Evolutionary conservation across 1,284 basidiomycete species (phyloP), one percentile per base, ranked within the genome.

Genomic region (Waitea zeae): DNA sequence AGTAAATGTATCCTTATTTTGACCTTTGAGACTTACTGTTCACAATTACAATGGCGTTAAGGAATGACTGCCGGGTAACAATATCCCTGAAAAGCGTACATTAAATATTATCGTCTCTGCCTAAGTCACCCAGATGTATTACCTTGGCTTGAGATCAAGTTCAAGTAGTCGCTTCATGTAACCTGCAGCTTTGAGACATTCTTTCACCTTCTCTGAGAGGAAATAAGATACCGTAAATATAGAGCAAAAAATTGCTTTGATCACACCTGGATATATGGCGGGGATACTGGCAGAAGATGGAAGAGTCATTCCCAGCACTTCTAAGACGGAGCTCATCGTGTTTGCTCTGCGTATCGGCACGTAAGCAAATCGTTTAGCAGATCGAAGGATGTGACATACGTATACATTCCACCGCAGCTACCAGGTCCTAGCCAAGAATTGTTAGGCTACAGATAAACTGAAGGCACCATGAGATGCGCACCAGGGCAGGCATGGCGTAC

Each of bases 221-320:
- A 15, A 37, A 28, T 38, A 26, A 28, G 12, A 22, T 5, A 6
- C 29, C 15, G 14, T 7, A 11, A 30, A 26, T 7, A 40, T 27
- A 36, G 12, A 22, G 12, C 2, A 31, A 20, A 35, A 12, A 19
- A 34, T 30, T 6, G 15, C 6, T 7, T 26, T 26, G 14, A 14
- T 11, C 9, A 41, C 36, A 74, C 79, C 66, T 37, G 81, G 68
- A 53, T 78, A 79, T 24, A 69, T 57, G 4, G 88, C 89, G 1
- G 89, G 89, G 20, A 68, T 87, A 41, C 80, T 81, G 0, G 87
- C 78, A 20, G 83, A 87, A 47, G 87, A 87, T 0, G 90, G 90
- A 18, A 95, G 61, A 13, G 86, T 84, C 69, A 96, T 82, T 20
- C 90, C 92, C 41, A 95, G 67, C 1, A 84, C 88, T 54, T 96